Percentiles rank a stretch among this genome's conserved stretches.
Conservation (phyloP, 768 basidiomycete species). For the Pulveroboletus sp. region DNA sequence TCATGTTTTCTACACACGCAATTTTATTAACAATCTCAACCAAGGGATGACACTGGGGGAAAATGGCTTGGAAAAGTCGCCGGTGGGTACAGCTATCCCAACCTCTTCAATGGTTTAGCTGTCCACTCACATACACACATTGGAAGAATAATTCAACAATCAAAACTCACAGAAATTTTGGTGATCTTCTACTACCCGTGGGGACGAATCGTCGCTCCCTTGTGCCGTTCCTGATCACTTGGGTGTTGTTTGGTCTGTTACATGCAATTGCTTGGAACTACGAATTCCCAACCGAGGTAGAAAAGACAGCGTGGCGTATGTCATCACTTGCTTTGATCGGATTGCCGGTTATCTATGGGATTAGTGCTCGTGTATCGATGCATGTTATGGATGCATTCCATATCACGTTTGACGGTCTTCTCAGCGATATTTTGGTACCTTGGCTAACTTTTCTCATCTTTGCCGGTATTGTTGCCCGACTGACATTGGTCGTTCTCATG, state of each 20-base stretch:
- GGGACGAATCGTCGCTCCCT: too few relatives aligned
- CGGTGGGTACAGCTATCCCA: neutral
- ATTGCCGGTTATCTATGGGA: neutral
- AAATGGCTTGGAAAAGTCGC: neutral
- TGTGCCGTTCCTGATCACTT: neutral
- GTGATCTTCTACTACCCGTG: neutral
- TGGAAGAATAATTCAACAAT: neutral
- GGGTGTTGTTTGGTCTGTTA: neutral
- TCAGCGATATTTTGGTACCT: neutral
- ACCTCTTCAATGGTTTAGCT: too few relatives aligned
- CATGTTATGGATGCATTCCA: too few relatives aligned
- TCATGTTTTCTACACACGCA: neutral
- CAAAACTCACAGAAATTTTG: neutral
- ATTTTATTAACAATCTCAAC: neutral
- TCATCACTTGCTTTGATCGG: neutral
- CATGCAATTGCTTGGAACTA: conserved; percentile 2
- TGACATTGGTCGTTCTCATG: neutral
- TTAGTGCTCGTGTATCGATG: neutral
- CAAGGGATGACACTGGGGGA: neutral
- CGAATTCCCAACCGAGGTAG: neutral
- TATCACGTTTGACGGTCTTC: too few relatives aligned
- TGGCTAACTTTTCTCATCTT: neutral
- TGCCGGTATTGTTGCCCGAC: neutral
- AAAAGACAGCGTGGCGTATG: neutral
- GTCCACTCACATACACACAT: neutral